Percentiles rank a stretch among this genome's conserved stretches.
These are phyloP conservation scores for Naganishia friedmannii DNA, from an alignment of 768 basidiomycete genomes.

Conservation along the genomic window DNA sequence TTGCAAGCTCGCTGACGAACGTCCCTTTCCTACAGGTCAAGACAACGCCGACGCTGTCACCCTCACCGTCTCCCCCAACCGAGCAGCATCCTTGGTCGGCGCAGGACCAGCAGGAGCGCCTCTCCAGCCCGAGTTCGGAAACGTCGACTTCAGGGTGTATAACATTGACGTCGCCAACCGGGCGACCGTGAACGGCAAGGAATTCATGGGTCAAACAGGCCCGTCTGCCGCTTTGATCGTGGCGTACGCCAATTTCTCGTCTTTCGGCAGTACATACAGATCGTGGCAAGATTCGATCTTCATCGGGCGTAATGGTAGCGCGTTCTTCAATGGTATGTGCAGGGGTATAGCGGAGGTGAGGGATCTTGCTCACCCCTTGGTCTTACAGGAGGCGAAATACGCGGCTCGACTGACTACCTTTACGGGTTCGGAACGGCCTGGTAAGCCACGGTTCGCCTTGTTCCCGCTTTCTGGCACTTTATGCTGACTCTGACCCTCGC, in stretches of 20 bases:
- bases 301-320: constrained; percentile 55
- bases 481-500: background rate
- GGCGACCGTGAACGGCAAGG: constrained; percentile 48
- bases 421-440: constrained; percentile 49
- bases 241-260: constrained; percentile 66
- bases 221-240: constrained; percentile 64
- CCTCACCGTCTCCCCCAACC: constrained; percentile 61
- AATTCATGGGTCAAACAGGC: constrained; percentile 53
- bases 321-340: background rate
- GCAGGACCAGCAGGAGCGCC: constrained; percentile 63
- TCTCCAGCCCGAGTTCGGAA: constrained; percentile 59
- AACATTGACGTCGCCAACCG: constrained; percentile 68
- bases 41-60: constrained; percentile 64
- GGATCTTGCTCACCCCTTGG: constrained; percentile 54
- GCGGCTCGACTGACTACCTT: constrained; percentile 64
- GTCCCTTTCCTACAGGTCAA: constrained; percentile 10
- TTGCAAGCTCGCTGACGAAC: background rate
- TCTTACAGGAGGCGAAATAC: constrained; percentile 65
- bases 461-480: background rate
- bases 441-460: background rate
- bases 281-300: constrained; percentile 69
- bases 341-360: background rate
- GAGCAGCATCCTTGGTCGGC: constrained; percentile 62
- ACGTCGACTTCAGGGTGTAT: constrained; percentile 62
- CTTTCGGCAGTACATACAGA: constrained; percentile 63